These are phyloP conservation scores for Sugiyamaella floridensis DNA, from an alignment of 805 yeast genomes.

Conservation along the genomic window DNA sequence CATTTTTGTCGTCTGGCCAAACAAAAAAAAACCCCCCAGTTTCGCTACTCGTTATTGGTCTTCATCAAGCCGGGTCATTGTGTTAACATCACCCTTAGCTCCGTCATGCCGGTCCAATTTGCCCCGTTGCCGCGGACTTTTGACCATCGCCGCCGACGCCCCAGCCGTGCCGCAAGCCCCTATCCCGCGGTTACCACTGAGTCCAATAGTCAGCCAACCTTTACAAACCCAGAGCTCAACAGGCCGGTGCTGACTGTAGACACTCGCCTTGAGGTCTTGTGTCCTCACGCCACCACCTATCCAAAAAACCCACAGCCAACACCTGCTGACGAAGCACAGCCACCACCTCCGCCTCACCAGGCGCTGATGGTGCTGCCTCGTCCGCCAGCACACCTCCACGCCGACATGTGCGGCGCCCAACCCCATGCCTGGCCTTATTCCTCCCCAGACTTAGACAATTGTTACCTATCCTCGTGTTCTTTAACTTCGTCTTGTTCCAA, in stretches of 20 bases:
- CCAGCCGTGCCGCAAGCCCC: background rate
- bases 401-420: background rate
- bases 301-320: background rate
- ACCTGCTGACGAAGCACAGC: background rate
- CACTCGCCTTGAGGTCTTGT: background rate
- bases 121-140: background rate
- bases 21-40: too few species aligned
- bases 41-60: too few species aligned
- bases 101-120: background rate
- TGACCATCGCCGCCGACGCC: background rate
- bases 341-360: background rate
- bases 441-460: background rate
- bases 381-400: background rate
- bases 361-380: too few species aligned
- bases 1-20: too few species aligned
- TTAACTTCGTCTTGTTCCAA: background rate
- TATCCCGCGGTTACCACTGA: background rate
- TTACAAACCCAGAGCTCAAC: background rate
- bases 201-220: background rate
- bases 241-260: background rate
- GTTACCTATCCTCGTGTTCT: background rate
- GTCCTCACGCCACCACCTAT: too few species aligned
- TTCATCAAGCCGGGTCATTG: too few species aligned
- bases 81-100: too few species aligned
- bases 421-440: background rate